Conservation (phyloP, 148 eudicot genomes). For the Pouteria glomerata region DNA sequence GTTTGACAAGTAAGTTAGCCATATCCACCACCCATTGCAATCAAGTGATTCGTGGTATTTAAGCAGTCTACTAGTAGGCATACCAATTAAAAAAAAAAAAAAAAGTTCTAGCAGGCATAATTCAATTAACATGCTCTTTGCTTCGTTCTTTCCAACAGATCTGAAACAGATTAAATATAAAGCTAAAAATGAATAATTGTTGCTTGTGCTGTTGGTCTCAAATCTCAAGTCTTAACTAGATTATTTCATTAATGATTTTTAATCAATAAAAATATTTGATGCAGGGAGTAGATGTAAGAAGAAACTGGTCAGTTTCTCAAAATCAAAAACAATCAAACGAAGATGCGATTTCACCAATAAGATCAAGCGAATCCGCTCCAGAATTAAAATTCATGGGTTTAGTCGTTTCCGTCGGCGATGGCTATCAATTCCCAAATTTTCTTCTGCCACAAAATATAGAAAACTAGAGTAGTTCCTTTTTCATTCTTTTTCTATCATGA, state of each 20-base stretch:
- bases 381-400: constrained; percentile 53
- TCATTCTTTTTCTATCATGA: not conserved
- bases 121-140: not conserved
- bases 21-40: not conserved
- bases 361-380: constrained; percentile 57
- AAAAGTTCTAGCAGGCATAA: too few relatives aligned
- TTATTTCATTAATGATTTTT: not conserved
- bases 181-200: not conserved
- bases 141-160: not conserved
- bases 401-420: constrained; percentile 40
- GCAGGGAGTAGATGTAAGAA: constrained; percentile 45
- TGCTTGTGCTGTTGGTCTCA: constrained; percentile 2
- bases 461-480: constrained; percentile 36
- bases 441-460: constrained; percentile 40
- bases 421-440: constrained; percentile 41
- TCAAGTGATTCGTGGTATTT: not conserved
- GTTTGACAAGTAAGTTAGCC: not conserved
- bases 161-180: not conserved
- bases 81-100: too few relatives aligned
- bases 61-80: not conserved
- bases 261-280: constrained; percentile 10
- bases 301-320: constrained; percentile 38
- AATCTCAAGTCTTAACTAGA: not conserved
- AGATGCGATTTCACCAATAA: constrained; percentile 37
- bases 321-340: constrained; percentile 27